Evolutionary conservation across 2,329 filamentous ascomycete species (phyloP).

Genomic region (Botryotinia globosa): DNA sequence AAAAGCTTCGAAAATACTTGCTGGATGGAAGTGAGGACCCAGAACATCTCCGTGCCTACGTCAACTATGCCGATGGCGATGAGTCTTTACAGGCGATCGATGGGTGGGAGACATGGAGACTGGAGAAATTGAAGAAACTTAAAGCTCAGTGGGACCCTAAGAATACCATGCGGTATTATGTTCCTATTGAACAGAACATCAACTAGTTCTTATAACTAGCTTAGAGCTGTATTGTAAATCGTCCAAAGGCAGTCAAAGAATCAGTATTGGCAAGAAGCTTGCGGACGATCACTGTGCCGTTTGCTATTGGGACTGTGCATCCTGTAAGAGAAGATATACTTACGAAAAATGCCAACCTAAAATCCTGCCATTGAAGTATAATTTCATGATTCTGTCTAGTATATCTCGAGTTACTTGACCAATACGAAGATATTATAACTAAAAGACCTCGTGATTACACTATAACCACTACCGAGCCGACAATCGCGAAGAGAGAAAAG

Average conservation of each 20-base stretch:
- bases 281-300: neutral
- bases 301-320: neutral
- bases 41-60: slow-evolving; percentile 37
- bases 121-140: slow-evolving; percentile 44
- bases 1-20: slow-evolving; percentile 4
- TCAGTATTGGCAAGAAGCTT: neutral
- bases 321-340: neutral
- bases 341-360: neutral
- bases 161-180: slow-evolving; percentile 45
- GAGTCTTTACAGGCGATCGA: slow-evolving; percentile 46
- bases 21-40: neutral
- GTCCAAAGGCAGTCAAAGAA: neutral
- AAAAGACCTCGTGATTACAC: neutral
- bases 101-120: slow-evolving; percentile 49
- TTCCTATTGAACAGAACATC: neutral
- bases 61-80: slow-evolving; percentile 52
- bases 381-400: neutral
- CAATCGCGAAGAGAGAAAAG: neutral
- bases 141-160: slow-evolving; percentile 50
- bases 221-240: neutral
- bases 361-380: neutral
- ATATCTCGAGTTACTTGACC: neutral
- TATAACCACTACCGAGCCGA: neutral
- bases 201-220: neutral
- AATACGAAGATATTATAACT: neutral